Evolutionary conservation across 2,329 filamentous ascomycete genomes (phyloP).

Genomic region (Hypoxylon sp.): DNA sequence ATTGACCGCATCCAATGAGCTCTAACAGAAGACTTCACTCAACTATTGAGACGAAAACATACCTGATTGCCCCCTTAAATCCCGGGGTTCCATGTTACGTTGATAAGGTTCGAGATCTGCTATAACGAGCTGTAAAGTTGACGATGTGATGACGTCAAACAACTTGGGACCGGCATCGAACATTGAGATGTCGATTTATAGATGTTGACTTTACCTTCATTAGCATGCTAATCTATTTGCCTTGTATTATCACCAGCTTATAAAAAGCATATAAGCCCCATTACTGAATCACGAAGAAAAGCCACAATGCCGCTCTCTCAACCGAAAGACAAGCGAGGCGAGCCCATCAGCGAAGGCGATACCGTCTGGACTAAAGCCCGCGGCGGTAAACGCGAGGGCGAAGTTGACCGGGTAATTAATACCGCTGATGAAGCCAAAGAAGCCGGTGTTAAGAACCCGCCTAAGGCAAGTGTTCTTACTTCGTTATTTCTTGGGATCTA

Average conservation of each 20-base stretch:
- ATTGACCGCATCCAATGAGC: no score
- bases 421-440: conserved; percentile 55
- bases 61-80: neutral
- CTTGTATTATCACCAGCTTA: neutral
- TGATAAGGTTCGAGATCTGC: neutral
- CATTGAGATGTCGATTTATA: neutral
- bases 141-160: conserved; percentile 22
- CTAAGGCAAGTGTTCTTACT: conserved; percentile 54
- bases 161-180: neutral
- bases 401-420: conserved; percentile 58
- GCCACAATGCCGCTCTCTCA: conserved; percentile 41
- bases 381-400: conserved; percentile 58
- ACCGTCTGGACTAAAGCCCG: conserved; percentile 59
- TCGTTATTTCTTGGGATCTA: neutral
- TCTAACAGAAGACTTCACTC: neutral
- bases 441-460: conserved; percentile 59
- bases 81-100: neutral
- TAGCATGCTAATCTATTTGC: no score
- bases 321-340: conserved; percentile 56
- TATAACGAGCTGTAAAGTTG: conserved; percentile 3
- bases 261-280: neutral
- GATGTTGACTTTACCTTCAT: neutral
- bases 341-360: conserved; percentile 59
- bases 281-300: neutral
- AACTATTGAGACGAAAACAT: neutral